Evolutionary conservation across 2,329 filamentous ascomycete species (phyloP).

Genomic region (Penicillium vulpinum): DNA sequence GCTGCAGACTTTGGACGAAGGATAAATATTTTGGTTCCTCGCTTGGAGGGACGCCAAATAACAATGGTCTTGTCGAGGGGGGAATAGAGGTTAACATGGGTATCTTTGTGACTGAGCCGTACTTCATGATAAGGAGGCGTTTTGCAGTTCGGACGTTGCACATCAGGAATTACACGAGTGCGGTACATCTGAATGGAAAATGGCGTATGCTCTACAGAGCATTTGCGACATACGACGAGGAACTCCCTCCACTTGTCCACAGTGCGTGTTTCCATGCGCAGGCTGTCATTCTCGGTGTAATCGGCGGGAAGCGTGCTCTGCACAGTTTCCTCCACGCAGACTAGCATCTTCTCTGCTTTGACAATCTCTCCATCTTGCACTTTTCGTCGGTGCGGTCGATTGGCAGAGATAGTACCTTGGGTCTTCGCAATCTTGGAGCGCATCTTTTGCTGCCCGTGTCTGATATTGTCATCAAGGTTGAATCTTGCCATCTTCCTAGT

Average conservation of each 20-base stretch:
- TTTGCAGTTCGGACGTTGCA: slow-evolving; percentile 54
- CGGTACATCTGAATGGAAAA: slow-evolving; percentile 62
- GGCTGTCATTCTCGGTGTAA: slow-evolving; percentile 64
- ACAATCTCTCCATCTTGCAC: slow-evolving; percentile 61
- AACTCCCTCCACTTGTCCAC: slow-evolving; percentile 68
- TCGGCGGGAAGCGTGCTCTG: slow-evolving; percentile 57
- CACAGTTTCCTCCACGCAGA: slow-evolving; percentile 58
- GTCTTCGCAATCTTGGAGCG: slow-evolving; percentile 40
- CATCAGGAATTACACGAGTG: slow-evolving; percentile 62
- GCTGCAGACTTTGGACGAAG: slow-evolving; percentile 62
- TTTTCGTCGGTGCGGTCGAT: slow-evolving; percentile 38
- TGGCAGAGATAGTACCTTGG: slow-evolving; percentile 36
- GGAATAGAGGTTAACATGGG: slow-evolving; percentile 64
- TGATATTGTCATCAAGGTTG: slow-evolving; percentile 47
- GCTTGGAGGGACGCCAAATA: slow-evolving; percentile 57
- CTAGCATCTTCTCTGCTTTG: slow-evolving; percentile 69
- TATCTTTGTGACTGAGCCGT: slow-evolving; percentile 53
- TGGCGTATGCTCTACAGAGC: slow-evolving; percentile 54
- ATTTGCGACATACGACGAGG: slow-evolving; percentile 61
- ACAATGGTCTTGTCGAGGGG: slow-evolving; percentile 67
- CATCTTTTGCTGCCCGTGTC: slow-evolving; percentile 43
- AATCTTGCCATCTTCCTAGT: slow-evolving; percentile 44
- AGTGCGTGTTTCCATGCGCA: slow-evolving; percentile 58
- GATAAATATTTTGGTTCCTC: slow-evolving; percentile 61
- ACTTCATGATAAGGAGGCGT: slow-evolving; percentile 60